These are phyloP conservation scores for Penicillium sp. DNA, from an alignment of 2,329 filamentous ascomycete species.

Conservation along the genomic window DNA sequence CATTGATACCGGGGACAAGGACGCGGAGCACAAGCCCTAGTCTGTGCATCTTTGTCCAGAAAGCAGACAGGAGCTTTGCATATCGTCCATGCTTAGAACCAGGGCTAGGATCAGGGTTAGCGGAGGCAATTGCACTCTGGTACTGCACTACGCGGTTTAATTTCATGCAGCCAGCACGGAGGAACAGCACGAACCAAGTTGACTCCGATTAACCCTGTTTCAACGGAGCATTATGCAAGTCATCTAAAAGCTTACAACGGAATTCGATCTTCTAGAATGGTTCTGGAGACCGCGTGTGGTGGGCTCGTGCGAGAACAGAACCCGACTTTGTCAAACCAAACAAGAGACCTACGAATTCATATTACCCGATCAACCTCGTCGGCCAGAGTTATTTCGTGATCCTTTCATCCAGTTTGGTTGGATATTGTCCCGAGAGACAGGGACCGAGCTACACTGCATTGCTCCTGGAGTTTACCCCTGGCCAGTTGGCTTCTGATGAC, in stretches of 20 bases:
- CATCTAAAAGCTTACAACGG: slow-evolving; percentile 13
- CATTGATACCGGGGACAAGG: neutral
- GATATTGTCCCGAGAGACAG: slow-evolving; percentile 10
- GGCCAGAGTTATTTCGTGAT: neutral
- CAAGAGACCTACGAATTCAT: slow-evolving; percentile 1
- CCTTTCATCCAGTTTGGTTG: slow-evolving; percentile 12
- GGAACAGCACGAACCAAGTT: slow-evolving; percentile 10
- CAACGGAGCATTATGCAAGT: slow-evolving; percentile 6
- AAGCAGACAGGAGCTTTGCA: neutral
- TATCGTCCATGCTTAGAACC: neutral
- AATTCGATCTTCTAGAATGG: slow-evolving; percentile 21
- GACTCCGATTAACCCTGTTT: slow-evolving; percentile 6
- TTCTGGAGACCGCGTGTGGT: slow-evolving; percentile 10
- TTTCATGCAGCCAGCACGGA: slow-evolving; percentile 8
- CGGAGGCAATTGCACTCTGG: neutral
- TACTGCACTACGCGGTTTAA: slow-evolving; percentile 2
- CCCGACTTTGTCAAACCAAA: neutral
- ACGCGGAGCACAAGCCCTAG: slow-evolving; percentile 5
- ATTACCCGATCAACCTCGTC: slow-evolving; percentile 4
- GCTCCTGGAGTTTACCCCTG: neutral
- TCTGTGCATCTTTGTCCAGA: neutral
- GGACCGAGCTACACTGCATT: neutral
- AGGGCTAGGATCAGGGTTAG: neutral
- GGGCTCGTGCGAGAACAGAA: slow-evolving; percentile 5
- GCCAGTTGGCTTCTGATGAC: neutral